Evolutionary conservation across 1,284 basidiomycete genomes (phyloP), one percentile per base, ranked within the genome.

Genomic region (Fomitopsis pinicola): DNA sequence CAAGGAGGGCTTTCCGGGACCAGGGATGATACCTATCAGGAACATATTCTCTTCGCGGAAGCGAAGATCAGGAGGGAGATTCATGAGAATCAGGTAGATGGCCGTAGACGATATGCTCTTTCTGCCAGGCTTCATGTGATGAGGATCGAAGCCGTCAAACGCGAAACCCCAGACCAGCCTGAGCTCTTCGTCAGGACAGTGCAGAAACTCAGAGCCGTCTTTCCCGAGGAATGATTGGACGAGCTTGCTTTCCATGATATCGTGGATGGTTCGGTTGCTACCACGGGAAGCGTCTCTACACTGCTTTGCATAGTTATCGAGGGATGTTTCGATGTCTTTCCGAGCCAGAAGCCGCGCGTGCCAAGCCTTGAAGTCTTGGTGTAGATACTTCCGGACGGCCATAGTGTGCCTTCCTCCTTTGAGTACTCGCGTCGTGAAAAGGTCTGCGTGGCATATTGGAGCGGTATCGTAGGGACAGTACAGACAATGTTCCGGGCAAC

Each of bases 21-120:
- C 76, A 12, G 77, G 78, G 15, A 78, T 71, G 42, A 75, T 65
- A 1, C 72, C 72, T 14, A 66, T 67, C 5, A 73, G 53, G 57
- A 64, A 73, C 26, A 74, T 59, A 59, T 75, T 74, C 61, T 69
- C 66, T 3, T 61, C 57, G 2, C 55, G 62, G 53, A 69, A 73
- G 19, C 73, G 67, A 0, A 73, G 35, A 22, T 71, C 52, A 12
- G 68, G 66, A 0, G 73, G 74, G 5, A 74, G 68, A 53, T 73
- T 74, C 19, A 69, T 55, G 53, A 67, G 69, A 1, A 64, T 61
- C 58, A 73, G 61, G 55, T 68, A 69, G 7, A 74, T 69, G 1
- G 61, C 66, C 0, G 44, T 19, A n/a, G 44, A 45, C 3, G 44
- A 45, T 8, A 19, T 19, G 19, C 17, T n/a, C 22, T 22, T 45